These are phyloP conservation scores for Obelidium mucronatum DNA, from an alignment of 192 early-diverging fungal genomes.

Conservation along the genomic window DNA sequence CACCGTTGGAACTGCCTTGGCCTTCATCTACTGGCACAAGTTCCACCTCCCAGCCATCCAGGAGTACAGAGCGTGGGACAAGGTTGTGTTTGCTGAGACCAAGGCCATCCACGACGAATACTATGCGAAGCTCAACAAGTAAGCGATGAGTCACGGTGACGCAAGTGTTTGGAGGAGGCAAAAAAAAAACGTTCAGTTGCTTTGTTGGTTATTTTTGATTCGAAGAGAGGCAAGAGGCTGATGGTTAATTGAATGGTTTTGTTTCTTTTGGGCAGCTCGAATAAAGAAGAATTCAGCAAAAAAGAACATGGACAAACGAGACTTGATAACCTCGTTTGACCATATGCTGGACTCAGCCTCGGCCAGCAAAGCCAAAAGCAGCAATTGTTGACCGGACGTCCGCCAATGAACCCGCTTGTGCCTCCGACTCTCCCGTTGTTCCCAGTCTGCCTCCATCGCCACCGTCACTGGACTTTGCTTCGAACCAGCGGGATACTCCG, in stretches of 20 bases:
- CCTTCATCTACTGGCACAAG: slow-evolving; percentile 47
- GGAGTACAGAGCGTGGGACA: slow-evolving; percentile 34
- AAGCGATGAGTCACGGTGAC: background rate
- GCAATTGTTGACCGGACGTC: no score
- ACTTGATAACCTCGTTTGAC: no score
- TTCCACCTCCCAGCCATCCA: slow-evolving; percentile 39
- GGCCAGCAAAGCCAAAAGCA: background rate
- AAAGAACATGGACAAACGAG: no score
- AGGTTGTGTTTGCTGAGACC: slow-evolving; percentile 32
- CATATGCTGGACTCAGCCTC: no score
- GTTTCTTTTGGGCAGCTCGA: slow-evolving; percentile 3
- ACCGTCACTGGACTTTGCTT: no score
- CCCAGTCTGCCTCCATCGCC: no score
- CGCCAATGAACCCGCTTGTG: no score
- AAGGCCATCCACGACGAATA: slow-evolving; percentile 40
- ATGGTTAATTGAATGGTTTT: background rate
- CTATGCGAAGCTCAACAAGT: slow-evolving; percentile 15
- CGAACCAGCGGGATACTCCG: no score
- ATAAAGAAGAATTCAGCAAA: no score
- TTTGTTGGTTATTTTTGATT: no score
- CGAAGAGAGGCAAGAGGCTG: background rate
- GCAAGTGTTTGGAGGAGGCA: background rate
- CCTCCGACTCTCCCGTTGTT: no score
- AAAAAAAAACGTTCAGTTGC: background rate
- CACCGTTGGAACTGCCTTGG: slow-evolving; percentile 44